phyloP scores from a whole-genome alignment of 805 yeast species.

The Ogataea saltuana region DNA sequence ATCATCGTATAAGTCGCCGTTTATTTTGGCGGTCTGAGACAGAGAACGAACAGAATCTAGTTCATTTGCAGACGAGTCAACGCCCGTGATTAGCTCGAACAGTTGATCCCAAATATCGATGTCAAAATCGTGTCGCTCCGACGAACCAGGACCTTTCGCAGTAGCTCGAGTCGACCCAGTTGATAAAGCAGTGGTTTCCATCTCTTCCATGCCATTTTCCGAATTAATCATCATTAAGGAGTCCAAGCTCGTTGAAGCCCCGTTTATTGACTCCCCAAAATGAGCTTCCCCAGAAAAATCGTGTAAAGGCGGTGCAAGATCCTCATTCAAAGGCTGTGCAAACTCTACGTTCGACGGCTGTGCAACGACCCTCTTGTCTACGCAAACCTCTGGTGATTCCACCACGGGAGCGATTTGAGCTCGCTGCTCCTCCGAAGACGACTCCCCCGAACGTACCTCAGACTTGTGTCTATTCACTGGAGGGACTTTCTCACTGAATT shows the following conservation, averaged over 20 bases:
- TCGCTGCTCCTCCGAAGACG: neutral
- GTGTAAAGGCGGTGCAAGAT: no score
- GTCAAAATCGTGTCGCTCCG: slow-evolving; percentile 5
- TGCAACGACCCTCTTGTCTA: no score
- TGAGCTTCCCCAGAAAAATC: no score
- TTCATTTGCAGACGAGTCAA: neutral
- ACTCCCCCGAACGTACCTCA: neutral
- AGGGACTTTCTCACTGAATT: slow-evolving; percentile 21
- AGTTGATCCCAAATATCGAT: slow-evolving; percentile 16
- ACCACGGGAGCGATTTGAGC: no score
- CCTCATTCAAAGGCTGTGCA: no score
- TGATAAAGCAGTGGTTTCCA: neutral
- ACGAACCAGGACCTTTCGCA: neutral
- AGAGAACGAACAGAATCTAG: no score
- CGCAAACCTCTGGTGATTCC: no score
- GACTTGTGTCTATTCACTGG: slow-evolving; percentile 17
- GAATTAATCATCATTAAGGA: no score
- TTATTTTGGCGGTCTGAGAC: neutral
- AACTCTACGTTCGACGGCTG: no score
- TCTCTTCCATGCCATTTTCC: no score
- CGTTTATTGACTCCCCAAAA: no score
- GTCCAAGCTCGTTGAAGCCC: no score
- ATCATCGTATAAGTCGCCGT: slow-evolving; percentile 8
- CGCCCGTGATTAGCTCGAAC: slow-evolving; percentile 14
- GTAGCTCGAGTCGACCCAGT: neutral